Base-by-base conservation (phyloP, 352 stramenopile species). In the Phytophthora nicotianae region DNA sequence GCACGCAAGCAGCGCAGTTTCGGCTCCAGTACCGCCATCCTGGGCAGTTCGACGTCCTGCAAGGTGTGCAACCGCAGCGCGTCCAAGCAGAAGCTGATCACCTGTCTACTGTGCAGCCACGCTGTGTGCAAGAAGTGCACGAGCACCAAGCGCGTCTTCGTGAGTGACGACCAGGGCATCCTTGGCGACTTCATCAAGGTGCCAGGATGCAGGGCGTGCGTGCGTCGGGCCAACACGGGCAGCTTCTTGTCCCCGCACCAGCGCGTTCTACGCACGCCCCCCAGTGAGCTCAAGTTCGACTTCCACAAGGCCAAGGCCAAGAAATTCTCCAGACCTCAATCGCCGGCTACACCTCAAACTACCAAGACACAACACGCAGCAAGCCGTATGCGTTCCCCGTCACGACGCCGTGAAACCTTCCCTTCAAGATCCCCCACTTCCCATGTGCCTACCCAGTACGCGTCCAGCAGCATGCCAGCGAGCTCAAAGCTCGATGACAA, bases 41-140 rank as follows among this genome's bases (percentile, higher is more conserved):
- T 78, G 9, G 62, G 70, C 24, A 38, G 50, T 0, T 35, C 29
- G 24, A 45, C 52, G 4, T 35, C 48, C 16, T 78, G 68, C 42
- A 58, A 55, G n/a, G 65, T 74, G 11, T 90, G 81, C 33, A 58
- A 62, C 21, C 67, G 79, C 27, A 75, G 64, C 35, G 52, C 62
- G 2, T 58, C 68, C 20, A 77, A 70, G 40, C 63, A 65, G 17
- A 79, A 75, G 42, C 63, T 82, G 24, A 67, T 76, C 49, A 75
- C 72, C 14, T 88, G 78, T 48, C 46, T 60, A 17, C 59, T 85
- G 37, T 90, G 81, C 41, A 77, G 76, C 8, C 49, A 83, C 13
- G 50, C 71, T 11, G 65, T 78, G 32, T 90, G 81, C 48, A 65
- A 73, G 35, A 77, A 77, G 14, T 90, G 81, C 57, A 68, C 72